These are phyloP conservation scores for Blastocystis sp. DNA, from an alignment of 352 stramenopile species.

Conservation along the genomic window DNA sequence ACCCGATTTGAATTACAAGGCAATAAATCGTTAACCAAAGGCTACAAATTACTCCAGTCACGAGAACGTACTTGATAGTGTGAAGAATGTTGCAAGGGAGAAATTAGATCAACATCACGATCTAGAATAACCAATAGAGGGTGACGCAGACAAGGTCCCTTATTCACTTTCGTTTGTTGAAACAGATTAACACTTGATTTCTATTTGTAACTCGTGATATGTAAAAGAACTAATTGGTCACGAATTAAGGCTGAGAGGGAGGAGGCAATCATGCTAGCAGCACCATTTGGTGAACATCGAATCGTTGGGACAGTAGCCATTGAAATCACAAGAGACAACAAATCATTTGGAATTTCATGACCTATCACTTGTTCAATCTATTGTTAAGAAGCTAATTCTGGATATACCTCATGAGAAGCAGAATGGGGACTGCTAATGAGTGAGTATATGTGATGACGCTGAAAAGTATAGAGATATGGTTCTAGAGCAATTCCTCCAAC, in stretches of 20 bases:
- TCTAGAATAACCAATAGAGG: conserved; percentile 94
- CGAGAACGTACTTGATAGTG: conserved; percentile 13
- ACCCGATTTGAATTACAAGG: conserved; percentile 91
- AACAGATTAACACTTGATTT: conserved; percentile 57
- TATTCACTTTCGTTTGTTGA: conserved; percentile 20
- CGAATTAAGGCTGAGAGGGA: conserved; percentile 44
- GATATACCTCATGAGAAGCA: conserved; percentile 75
- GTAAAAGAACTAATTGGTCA: conserved; percentile 12
- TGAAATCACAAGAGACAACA: conserved; percentile 90
- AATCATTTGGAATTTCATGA: conserved; percentile 74
- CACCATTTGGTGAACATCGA: conserved; percentile 86
- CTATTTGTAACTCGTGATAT: not conserved
- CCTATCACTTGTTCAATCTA: conserved; percentile 54
- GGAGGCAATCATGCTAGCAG: conserved; percentile 88
- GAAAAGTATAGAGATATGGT: conserved; percentile 87
- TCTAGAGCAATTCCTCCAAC: conserved; percentile 94
- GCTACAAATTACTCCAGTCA: conserved; percentile 73
- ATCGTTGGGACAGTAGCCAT: conserved; percentile 89
- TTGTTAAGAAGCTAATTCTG: not conserved
- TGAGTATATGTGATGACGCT: conserved; percentile 85
- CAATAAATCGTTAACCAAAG: conserved; percentile 91
- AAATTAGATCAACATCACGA: conserved; percentile 92
- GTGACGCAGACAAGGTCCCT: conserved; percentile 70
- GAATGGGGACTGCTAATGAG: conserved; percentile 86
- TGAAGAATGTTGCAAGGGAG: conserved; percentile 88